Evolutionary conservation across 2,329 filamentous ascomycete genomes (phyloP), one percentile per base, ranked within the genome.

Genomic region (Aspergillus fijiensis): DNA sequence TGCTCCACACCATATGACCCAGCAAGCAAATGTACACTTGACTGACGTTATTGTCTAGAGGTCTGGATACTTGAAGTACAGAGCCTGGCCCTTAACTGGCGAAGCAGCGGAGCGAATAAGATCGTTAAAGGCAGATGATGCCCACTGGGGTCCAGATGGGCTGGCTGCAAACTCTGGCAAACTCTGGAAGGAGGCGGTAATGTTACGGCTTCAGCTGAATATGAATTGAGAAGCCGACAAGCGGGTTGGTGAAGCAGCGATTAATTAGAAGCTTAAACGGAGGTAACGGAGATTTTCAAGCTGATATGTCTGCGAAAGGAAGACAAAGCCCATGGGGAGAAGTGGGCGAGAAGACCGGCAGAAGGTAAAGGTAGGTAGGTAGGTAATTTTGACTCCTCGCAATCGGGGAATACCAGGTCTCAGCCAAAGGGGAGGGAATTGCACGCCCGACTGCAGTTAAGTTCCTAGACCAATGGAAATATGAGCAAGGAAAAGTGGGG

Each of bases 391-490:
- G 31, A 52, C 31, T 57, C 19, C 23, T 45, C n/a, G 23, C 53
- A 55, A 47, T 55, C 27, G 45, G 48, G 51, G 47, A 42, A 33
- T 56, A 39, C n/a, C 48, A 55, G 35, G 51, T 58, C 59, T 58
- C 60, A 63, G 49, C 31, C 49, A 55, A 55, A 52, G 53, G 51
- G 60, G 51, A 35, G 33, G 51, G 55, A 49, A 48, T 49, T 25
- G 53, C 23, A 45, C 39, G 39, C 39, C 39, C 39, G 16, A 55
- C 25, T 60, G 47, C 57, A 60, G 55, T 47, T 50, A 50, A 62
- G 60, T 60, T 60, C 55, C 60, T 60, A 57, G 48, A 48, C 62
- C 63, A 64, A 68, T 64, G 49, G 62, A 61, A 58, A 47, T 33
- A 35, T 25, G 19, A 55, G 51, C 49, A 57, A 57, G 27, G 48